Evolutionary conservation across 768 basidiomycete genomes (phyloP).

Genomic region (Suillus alpinus): DNA sequence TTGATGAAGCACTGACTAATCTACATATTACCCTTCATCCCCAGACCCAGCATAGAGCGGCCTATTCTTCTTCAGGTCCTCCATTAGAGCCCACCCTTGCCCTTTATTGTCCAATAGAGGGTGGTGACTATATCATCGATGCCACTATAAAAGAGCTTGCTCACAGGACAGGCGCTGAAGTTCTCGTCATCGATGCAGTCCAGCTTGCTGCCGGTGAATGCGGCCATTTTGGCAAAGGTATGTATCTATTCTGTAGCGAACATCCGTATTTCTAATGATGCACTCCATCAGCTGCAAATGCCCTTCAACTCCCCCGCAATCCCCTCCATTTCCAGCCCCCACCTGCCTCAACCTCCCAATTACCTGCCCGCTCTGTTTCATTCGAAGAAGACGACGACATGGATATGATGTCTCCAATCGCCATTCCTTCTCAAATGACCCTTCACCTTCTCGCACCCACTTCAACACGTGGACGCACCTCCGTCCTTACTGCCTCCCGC

Average conservation of each 20-base stretch:
- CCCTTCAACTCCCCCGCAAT: conserved; percentile 66
- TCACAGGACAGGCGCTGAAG: conserved; percentile 69
- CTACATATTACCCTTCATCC: conserved; percentile 77
- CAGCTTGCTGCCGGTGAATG: conserved; percentile 88
- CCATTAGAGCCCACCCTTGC: conserved; percentile 79
- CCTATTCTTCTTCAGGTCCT: conserved; percentile 51
- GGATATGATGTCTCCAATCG: conserved; percentile 43
- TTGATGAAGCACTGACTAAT: conserved; percentile 75
- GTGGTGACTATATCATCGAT: conserved; percentile 80
- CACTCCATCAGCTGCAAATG: conserved; percentile 55
- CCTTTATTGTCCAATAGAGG: conserved; percentile 78
- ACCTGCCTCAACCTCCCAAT: conserved; percentile 21
- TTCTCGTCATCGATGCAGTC: conserved; percentile 79
- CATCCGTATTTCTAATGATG: neutral
- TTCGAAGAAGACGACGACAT: conserved; percentile 47
- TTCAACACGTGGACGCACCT: conserved; percentile 32
- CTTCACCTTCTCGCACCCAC: conserved; percentile 42
- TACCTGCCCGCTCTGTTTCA: conserved; percentile 19
- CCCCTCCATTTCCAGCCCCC: conserved; percentile 64
- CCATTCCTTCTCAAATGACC: conserved; percentile 45
- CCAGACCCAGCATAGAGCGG: conserved; percentile 73
- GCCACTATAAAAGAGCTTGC: conserved; percentile 79
- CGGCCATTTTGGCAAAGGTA: conserved; percentile 82
- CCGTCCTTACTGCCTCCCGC: conserved; percentile 36
- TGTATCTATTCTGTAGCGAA: conserved; percentile 7